Base-by-base conservation (phyloP, 768 basidiomycete genomes). In the Lyophyllum shimeji region DNA sequence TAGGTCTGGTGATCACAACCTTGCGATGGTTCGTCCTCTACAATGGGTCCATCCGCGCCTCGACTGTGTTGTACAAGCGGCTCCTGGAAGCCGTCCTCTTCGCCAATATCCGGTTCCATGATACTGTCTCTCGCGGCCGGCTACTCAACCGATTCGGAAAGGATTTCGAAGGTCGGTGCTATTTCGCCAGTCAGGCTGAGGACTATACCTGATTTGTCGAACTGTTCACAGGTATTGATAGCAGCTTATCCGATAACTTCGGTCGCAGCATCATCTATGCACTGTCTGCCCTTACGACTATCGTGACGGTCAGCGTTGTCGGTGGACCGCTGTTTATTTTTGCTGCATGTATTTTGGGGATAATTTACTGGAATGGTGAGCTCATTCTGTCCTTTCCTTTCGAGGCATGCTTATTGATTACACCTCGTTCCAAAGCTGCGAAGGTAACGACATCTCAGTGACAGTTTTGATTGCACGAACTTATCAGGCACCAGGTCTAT, bases 41-140 rank as follows among this genome's bases (percentile, higher is more conserved):
- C 69, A 74, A 71, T 20, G 94, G 94, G 13, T 89, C 89, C n/a
- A 87, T 96, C 57, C 82, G 82, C 54, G 92, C 93, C 2, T 93
- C 91, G 1, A 79, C 76, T 2, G 82, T 87, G 17, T 76, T 95
- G 13, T 93, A 96, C 71, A 77, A 90, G 66, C 74, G 76, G 33
- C 77, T 95, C 37, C 73, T 95, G 24, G 89, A 95, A 65, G 70
- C 85, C 0, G 86, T 96, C 2, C 74, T 97, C 1, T 95, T 95
- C 64, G 91, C 94, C 7, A 84, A 92, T 45, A 86, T 96, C 54
- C 83, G 94, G 40, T 96, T 97, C 78, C 95, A 96, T 62, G 95
- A 97, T 65, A 97, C 94, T 0, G 83, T 92, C 1, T 91, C 88
- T 49, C 83, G 92, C 34, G 95, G 95, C 5, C 84, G 93, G 1